Percentiles rank a stretch among this genome's conserved stretches.
These are phyloP conservation scores for Hypoxylon lienhwacheense DNA, from an alignment of 495 filamentous ascomycete species.

Conservation along the genomic window DNA sequence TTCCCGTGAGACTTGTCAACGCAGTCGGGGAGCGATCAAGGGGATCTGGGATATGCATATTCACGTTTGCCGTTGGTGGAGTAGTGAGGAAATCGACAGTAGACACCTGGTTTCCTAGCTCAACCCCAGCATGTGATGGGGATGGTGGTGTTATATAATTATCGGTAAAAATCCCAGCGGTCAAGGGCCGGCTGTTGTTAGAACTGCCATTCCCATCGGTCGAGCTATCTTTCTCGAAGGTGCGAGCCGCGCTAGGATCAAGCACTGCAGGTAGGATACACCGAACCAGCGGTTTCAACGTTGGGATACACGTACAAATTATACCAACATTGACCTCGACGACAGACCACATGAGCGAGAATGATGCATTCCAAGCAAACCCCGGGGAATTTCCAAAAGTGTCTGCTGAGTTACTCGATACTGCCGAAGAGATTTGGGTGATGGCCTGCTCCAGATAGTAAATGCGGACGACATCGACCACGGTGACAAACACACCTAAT, in stretches of 20 bases:
- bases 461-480: conserved; percentile 86
- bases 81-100: conserved; percentile 63
- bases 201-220: conserved; percentile 27
- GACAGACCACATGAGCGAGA: conserved; percentile 90
- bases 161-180: conserved; percentile 3
- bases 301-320: conserved; percentile 85
- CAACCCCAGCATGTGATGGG: conserved; percentile 16
- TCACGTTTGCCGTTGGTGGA: conserved; percentile 54
- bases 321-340: conserved; percentile 90
- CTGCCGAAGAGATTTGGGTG: conserved; percentile 31
- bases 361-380: conserved; percentile 71
- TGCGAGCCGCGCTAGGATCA: conserved; percentile 43
- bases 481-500: conserved; percentile 80
- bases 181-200: conserved; percentile 17
- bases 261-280: conserved; percentile 71
- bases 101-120: conserved; percentile 47
- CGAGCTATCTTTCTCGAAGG: conserved; percentile 35
- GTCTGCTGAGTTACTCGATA: conserved; percentile 32
- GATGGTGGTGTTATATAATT: conserved; percentile 29
- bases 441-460: conserved; percentile 82
- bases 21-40: conserved; percentile 26
- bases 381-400: conserved; percentile 43
- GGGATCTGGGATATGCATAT: conserved; percentile 4
- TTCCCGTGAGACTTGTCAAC: conserved; percentile 23
- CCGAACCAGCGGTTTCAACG: conserved; percentile 81